A percentile compares a stretch with the other conserved stretches of the same genome.
These are phyloP conservation scores for Thielaviopsis ethacetica DNA, from an alignment of 2,329 filamentous ascomycete species.

Conservation along the genomic window DNA sequence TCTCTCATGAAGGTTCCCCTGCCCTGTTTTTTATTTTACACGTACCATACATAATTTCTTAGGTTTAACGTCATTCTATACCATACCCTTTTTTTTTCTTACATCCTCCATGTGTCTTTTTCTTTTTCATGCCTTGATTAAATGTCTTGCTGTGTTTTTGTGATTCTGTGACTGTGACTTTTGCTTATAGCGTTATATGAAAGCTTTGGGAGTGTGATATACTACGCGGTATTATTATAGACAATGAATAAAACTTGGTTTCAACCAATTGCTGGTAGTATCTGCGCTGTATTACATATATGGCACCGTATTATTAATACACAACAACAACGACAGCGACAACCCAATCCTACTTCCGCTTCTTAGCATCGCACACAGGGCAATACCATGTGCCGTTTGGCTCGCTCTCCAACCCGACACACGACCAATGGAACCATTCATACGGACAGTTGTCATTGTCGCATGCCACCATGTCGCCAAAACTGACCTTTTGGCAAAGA, in stretches of 20 bases:
- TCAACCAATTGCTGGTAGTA: too few species aligned
- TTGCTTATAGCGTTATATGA: too few species aligned
- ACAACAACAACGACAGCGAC: background rate
- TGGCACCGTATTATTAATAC: background rate
- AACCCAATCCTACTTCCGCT: slow-evolving; percentile 22
- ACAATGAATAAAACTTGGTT: too few species aligned
- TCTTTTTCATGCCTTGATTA: background rate
- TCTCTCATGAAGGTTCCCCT: background rate
- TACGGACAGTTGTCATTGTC: slow-evolving; percentile 68
- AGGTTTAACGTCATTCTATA: background rate
- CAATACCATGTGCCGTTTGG: slow-evolving; percentile 54
- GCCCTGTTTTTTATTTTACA: background rate
- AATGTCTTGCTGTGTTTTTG: background rate
- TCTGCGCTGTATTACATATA: too few species aligned
- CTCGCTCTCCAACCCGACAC: slow-evolving; percentile 51
- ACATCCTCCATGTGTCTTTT: too few species aligned
- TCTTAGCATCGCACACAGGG: slow-evolving; percentile 40
- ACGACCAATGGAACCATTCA: slow-evolving; percentile 81
- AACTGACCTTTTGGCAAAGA: slow-evolving; percentile 67
- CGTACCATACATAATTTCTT: background rate
- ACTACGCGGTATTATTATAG: too few species aligned
- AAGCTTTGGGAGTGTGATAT: too few species aligned
- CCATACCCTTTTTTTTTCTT: background rate
- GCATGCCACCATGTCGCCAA: slow-evolving; percentile 78
- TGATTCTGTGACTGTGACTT: background rate